Conservation (phyloP, 1,284 basidiomycete genomes). For the Trichosporon inkin region DNA sequence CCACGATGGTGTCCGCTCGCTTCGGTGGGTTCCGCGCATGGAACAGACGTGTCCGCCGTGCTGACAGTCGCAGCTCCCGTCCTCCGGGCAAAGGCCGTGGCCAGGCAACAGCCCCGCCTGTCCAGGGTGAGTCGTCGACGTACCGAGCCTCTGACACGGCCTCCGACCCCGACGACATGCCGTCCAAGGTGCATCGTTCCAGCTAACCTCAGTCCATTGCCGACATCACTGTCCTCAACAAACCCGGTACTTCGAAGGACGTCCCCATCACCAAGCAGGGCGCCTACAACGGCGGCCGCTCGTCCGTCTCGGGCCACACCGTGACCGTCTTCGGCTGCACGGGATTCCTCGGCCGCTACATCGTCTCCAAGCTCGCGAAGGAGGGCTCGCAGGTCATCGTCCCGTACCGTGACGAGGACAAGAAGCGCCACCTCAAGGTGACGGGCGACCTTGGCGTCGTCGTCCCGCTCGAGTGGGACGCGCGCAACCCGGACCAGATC, state of each 20-base stretch:
- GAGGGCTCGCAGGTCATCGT: constrained; percentile 90
- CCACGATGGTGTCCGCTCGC: constrained; percentile 35
- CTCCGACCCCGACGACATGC: not conserved
- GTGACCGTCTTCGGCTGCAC: constrained; percentile 97
- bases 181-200: not conserved
- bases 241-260: constrained; percentile 29
- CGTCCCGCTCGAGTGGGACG: constrained; percentile 94
- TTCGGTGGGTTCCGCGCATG: constrained; percentile 23
- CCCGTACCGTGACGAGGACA: constrained; percentile 94
- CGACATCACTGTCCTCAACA: constrained; percentile 43
- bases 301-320: constrained; percentile 78
- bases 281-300: constrained; percentile 68
- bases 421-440: constrained; percentile 82
- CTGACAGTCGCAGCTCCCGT: constrained; percentile 28
- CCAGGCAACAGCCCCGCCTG: constrained; percentile 21
- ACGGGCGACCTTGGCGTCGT: constrained; percentile 97
- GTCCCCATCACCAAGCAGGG: constrained; percentile 70
- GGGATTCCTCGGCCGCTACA: constrained; percentile 89
- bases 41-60: not conserved
- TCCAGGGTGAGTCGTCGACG: constrained; percentile 17
- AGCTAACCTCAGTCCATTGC: constrained; percentile 37
- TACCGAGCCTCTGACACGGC: not conserved
- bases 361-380: constrained; percentile 91
- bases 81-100: constrained; percentile 30
- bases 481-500: constrained; percentile 81